phyloP scores from a whole-genome alignment of 805 yeast species.

The Candida ponderosae region DNA sequence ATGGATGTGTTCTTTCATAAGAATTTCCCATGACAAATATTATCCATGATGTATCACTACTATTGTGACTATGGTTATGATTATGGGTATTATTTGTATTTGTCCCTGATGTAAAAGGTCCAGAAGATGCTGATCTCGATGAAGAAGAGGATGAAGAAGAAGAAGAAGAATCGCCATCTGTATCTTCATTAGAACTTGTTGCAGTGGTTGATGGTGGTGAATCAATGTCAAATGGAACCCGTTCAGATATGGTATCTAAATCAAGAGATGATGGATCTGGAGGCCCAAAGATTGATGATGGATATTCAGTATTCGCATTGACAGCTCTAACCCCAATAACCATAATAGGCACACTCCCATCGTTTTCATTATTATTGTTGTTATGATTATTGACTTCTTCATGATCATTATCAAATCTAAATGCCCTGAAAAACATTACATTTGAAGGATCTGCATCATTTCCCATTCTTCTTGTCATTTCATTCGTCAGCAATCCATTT shows the following conservation, averaged over 20 bases:
- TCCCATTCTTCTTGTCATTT: constrained; percentile 21
- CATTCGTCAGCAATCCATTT: constrained; percentile 31
- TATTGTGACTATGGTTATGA: not conserved
- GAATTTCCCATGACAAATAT: constrained; percentile 54
- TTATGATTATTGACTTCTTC: constrained; percentile 1
- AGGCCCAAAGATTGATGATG: too few species aligned
- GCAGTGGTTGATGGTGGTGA: constrained; percentile 1
- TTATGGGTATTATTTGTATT: constrained; percentile 1
- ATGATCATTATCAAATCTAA: constrained; percentile 25
- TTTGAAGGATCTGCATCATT: constrained; percentile 1
- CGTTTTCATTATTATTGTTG: too few species aligned
- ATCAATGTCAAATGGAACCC: constrained; percentile 1
- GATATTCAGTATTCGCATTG: too few species aligned
- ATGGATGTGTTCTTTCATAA: constrained; percentile 40
- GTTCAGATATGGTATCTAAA: too few species aligned
- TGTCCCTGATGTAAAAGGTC: constrained; percentile 1
- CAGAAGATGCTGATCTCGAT: not conserved
- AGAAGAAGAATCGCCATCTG: not conserved
- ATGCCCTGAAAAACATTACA: constrained; percentile 34
- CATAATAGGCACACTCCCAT: too few species aligned
- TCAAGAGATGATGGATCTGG: too few species aligned
- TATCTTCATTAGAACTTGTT: not conserved
- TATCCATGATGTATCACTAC: constrained; percentile 37
- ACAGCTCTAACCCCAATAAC: too few species aligned
- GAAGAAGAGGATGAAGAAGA: not conserved